phyloP scores from a whole-genome alignment of 2,329 filamentous ascomycete species.

The Fulvia fulva region DNA sequence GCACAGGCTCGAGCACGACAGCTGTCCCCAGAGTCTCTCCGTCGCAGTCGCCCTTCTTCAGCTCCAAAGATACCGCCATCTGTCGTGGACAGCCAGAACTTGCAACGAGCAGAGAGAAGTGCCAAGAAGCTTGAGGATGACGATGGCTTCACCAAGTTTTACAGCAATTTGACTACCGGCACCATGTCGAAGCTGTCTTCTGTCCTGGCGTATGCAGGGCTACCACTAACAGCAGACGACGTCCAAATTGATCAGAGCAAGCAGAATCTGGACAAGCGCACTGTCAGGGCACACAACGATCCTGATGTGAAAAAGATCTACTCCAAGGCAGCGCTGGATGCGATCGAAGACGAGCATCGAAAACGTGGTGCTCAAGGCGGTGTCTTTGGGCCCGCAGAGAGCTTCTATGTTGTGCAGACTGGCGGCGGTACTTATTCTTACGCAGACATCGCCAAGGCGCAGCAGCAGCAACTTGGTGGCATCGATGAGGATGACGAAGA shows the following conservation, averaged over 20 bases:
- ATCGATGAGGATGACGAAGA: conserved; percentile 60
- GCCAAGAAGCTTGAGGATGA: conserved; percentile 28
- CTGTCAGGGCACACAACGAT: conserved; percentile 31
- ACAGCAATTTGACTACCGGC: conserved; percentile 76
- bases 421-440: conserved; percentile 91
- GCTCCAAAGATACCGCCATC: conserved; percentile 28
- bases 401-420: conserved; percentile 92
- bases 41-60: conserved; percentile 15
- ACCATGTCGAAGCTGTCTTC: conserved; percentile 86
- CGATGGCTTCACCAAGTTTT: conserved; percentile 85
- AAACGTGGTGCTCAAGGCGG: conserved; percentile 50
- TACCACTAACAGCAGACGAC: conserved; percentile 59
- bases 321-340: conserved; percentile 77
- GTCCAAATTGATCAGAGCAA: conserved; percentile 24
- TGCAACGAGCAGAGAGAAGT: conserved; percentile 10
- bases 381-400: conserved; percentile 53
- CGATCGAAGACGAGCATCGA: conserved; percentile 62
- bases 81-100: conserved; percentile 29
- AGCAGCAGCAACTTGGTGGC: conserved; percentile 37
- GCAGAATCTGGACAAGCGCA: conserved; percentile 30
- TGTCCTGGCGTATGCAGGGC: conserved; percentile 84
- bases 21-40: conserved; percentile 30
- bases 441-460: conserved; percentile 64
- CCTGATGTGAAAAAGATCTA: conserved; percentile 81
- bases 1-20: conserved; percentile 29